Conservation (phyloP, 768 basidiomycete species). For the Holtermanniella nyarrowii region DNA sequence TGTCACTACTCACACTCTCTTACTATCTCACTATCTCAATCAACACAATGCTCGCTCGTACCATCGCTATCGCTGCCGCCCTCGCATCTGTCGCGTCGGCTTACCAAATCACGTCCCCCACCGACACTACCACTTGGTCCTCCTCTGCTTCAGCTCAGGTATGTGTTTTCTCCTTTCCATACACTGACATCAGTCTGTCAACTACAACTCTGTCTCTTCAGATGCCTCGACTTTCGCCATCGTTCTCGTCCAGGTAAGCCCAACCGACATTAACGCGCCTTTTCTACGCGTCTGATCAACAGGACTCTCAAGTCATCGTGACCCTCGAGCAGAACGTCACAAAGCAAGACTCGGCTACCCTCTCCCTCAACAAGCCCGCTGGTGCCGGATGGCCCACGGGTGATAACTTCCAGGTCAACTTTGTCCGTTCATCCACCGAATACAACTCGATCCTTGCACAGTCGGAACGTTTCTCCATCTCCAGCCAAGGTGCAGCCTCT, state of each 20-base stretch:
- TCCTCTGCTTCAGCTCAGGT: background rate
- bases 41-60: background rate
- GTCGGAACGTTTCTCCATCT: constrained; percentile 54
- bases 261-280: background rate
- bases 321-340: constrained; percentile 52
- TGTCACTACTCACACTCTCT: background rate
- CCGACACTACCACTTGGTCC: background rate
- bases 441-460: constrained; percentile 58
- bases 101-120: background rate
- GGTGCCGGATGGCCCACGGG: constrained; percentile 60
- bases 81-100: background rate
- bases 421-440: constrained; percentile 49
- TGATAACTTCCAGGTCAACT: constrained; percentile 58
- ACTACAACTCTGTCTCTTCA: background rate
- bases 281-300: background rate
- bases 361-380: constrained; percentile 48
- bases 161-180: background rate
- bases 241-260: background rate
- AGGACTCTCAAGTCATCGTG: constrained; percentile 31
- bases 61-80: background rate
- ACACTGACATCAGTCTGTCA: background rate
- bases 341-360: constrained; percentile 41
- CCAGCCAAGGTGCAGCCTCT: constrained; percentile 25
- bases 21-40: background rate
- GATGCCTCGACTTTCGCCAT: background rate